phyloP scores from a whole-genome alignment of 345 rosid genomes.

The Sonneratia alba region DNA sequence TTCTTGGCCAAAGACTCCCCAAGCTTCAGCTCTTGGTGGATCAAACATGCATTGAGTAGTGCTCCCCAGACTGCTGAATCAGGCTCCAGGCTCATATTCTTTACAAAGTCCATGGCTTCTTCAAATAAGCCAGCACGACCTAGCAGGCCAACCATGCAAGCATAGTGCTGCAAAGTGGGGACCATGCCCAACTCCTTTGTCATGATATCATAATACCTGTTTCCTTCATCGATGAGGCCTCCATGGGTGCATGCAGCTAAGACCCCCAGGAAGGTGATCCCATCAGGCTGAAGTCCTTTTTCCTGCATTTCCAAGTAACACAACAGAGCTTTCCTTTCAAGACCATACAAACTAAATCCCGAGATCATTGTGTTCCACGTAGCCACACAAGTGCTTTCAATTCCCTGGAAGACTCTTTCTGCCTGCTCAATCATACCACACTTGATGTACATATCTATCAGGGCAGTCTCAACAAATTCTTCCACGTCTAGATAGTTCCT shows the following conservation, averaged over 20 bases:
- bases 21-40: conserved; percentile 52
- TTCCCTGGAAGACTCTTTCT: conserved; percentile 46
- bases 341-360: conserved; percentile 58
- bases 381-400: conserved; percentile 45
- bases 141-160: conserved; percentile 62
- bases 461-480: conserved; percentile 69
- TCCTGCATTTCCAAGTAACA: conserved; percentile 39
- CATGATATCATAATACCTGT: conserved; percentile 44
- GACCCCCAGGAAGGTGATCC: conserved; percentile 67
- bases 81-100: conserved; percentile 37
- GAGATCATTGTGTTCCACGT: conserved; percentile 76
- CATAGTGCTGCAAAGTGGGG: conserved; percentile 63
- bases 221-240: conserved; percentile 61
- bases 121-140: conserved; percentile 52
- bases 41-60: conserved; percentile 54
- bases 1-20: conserved; percentile 79
- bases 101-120: conserved; percentile 46
- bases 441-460: conserved; percentile 71
- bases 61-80: conserved; percentile 87
- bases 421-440: conserved; percentile 53
- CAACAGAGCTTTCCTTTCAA: conserved; percentile 41
- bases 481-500: conserved; percentile 42
- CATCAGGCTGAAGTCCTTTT: conserved; percentile 49
- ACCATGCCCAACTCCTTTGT: conserved; percentile 35
- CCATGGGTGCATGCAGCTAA: conserved; percentile 68